A percentile compares a stretch with the other conserved stretches of the same genome.
phyloP scores from a whole-genome alignment of 495 filamentous ascomycete species.

The Aspergillus indologenus region DNA sequence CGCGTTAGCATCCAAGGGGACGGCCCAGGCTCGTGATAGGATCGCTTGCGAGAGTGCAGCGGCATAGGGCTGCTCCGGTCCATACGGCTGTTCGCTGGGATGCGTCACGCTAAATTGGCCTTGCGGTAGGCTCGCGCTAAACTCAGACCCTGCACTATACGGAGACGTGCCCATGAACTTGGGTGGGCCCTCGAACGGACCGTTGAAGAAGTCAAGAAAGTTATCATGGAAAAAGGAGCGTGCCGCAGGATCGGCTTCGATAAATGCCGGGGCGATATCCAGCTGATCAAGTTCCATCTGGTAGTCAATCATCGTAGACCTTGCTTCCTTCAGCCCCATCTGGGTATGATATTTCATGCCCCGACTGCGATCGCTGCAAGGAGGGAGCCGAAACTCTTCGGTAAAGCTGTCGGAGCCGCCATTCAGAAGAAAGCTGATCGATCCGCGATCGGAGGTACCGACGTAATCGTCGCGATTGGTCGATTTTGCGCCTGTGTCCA shows the following conservation, averaged over 20 bases:
- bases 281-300: slow-evolving; percentile 16
- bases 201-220: slow-evolving; percentile 43
- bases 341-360: slow-evolving; percentile 34
- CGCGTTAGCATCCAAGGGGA: slow-evolving; percentile 35
- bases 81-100: slow-evolving; percentile 22
- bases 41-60: slow-evolving; percentile 39
- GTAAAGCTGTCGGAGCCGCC: slow-evolving; percentile 46
- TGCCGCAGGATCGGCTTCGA: slow-evolving; percentile 25
- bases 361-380: slow-evolving; percentile 38
- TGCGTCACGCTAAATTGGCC: slow-evolving; percentile 21
- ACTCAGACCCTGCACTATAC: slow-evolving; percentile 22
- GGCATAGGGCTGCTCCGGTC: slow-evolving; percentile 38
- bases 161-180: slow-evolving; percentile 24
- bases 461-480: slow-evolving; percentile 25
- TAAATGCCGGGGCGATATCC: slow-evolving; percentile 21
- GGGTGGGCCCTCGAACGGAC: slow-evolving; percentile 35
- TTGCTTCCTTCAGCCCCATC: slow-evolving; percentile 24
- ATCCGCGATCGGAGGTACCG: slow-evolving; percentile 41
- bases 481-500: slow-evolving; percentile 24
- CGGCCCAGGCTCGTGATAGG: slow-evolving; percentile 33
- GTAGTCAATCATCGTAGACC: slow-evolving; percentile 20
- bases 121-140: slow-evolving; percentile 15
- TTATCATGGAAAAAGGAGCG: slow-evolving; percentile 40
- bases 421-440: slow-evolving; percentile 49
- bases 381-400: slow-evolving; percentile 42